Conservation (phyloP, 2,329 filamentous ascomycete genomes). For the Dothideomycetes sp. region DNA sequence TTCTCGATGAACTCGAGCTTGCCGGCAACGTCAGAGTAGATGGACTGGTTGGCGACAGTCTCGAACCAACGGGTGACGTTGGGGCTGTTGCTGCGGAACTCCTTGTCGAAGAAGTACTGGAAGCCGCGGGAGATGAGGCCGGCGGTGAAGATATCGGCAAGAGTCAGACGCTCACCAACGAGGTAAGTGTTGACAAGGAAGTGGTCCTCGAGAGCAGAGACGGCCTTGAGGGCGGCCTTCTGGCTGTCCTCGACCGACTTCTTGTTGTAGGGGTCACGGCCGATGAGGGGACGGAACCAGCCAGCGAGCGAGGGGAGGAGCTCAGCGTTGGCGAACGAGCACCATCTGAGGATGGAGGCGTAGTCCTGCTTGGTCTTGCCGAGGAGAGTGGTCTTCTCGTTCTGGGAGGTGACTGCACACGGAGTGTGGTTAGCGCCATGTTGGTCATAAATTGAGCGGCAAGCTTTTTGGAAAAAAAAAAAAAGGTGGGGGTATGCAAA, state of each 20-base stretch:
- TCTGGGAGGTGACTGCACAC: conserved; percentile 86
- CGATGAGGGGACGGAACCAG: conserved; percentile 83
- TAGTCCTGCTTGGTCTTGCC: conserved; percentile 99
- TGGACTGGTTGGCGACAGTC: conserved; percentile 85
- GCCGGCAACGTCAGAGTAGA: conserved; percentile 72
- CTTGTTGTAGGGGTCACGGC: conserved; percentile 89
- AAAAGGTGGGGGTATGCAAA: conserved; percentile 12
- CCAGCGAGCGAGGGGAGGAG: conserved; percentile 61
- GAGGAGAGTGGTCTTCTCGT: conserved; percentile 83
- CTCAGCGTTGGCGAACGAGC: conserved; percentile 93
- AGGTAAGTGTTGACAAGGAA: conserved; percentile 91
- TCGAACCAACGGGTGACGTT: conserved; percentile 89
- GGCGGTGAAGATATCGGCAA: conserved; percentile 83
- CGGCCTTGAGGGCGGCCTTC: conserved; percentile 58
- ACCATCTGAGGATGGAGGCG: conserved; percentile 94
- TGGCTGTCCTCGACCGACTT: conserved; percentile 77
- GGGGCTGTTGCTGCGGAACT: conserved; percentile 75
- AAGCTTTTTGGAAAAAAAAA: background rate
- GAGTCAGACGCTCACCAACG: conserved; percentile 92
- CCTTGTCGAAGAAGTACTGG: conserved; percentile 88
- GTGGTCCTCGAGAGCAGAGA: conserved; percentile 74
- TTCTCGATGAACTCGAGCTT: conserved; percentile 73
- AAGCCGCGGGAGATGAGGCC: conserved; percentile 78
- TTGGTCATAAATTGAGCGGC: conserved; percentile 13
- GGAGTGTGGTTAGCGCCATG: conserved; percentile 4